Conservation (phyloP, 805 yeast species). For the Scheffersomyces lignosus region DNA sequence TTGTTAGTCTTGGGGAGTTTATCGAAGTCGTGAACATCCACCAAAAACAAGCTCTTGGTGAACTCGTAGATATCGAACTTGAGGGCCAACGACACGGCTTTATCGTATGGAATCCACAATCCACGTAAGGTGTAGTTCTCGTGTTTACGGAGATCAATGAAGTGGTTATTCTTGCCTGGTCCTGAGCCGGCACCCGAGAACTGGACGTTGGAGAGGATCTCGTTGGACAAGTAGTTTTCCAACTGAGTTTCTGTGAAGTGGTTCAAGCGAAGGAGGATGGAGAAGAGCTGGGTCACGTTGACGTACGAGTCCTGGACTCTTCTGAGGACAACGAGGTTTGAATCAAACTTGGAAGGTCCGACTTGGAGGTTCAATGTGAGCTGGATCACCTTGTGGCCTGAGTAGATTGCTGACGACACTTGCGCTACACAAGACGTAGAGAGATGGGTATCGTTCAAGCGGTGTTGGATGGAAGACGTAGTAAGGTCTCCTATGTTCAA, state of each 20-base stretch:
- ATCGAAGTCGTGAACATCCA: conserved; percentile 47
- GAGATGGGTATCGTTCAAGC: conserved; percentile 37
- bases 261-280: conserved; percentile 30
- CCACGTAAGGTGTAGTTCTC: conserved; percentile 31
- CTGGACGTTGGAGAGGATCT: conserved; percentile 32
- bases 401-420: conserved; percentile 30
- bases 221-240: conserved; percentile 31
- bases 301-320: conserved; percentile 44
- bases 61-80: conserved; percentile 41
- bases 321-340: conserved; percentile 29
- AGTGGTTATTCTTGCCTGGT: conserved; percentile 1
- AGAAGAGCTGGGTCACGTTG: conserved; percentile 38
- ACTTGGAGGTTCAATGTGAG: conserved; percentile 18
- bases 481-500: conserved; percentile 42
- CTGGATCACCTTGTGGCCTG: conserved; percentile 40
- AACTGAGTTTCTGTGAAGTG: conserved; percentile 25
- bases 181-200: conserved; percentile 23
- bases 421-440: conserved; percentile 18
- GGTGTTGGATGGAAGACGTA: conserved; percentile 37
- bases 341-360: conserved; percentile 2
- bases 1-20: conserved; percentile 28
- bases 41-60: conserved; percentile 35
- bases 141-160: conserved; percentile 27
- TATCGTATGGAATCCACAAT: conserved; percentile 45
- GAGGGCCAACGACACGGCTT: conserved; percentile 38